Percentiles rank a stretch among this genome's conserved stretches.
These are phyloP conservation scores for Solanum bulbocastanum DNA, from an alignment of 257 asterid species.

Conservation along the genomic window DNA sequence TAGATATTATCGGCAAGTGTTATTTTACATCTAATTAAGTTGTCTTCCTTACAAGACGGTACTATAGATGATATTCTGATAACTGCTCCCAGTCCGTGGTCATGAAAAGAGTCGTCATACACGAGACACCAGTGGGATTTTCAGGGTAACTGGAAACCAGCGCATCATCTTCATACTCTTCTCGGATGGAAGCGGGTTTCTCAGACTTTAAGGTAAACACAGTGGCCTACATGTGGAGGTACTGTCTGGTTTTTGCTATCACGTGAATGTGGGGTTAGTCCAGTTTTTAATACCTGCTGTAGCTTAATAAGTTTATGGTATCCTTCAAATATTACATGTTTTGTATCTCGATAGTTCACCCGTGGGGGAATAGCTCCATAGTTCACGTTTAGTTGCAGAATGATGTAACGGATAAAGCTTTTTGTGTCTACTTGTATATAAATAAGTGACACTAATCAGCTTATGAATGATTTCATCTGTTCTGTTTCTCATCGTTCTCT, in stretches of 20 bases:
- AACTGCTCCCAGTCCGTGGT: neutral
- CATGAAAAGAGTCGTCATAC: neutral
- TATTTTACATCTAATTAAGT: neutral
- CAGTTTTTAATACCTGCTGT: neutral
- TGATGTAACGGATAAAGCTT: neutral
- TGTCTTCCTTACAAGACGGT: neutral
- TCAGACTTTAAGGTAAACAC: neutral
- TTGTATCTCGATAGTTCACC: neutral
- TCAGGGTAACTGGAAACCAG: neutral
- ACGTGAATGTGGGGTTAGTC: neutral
- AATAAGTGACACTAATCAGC: neutral
- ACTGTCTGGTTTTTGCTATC: neutral
- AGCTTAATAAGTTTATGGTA: neutral
- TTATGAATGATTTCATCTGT: neutral
- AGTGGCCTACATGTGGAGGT: neutral
- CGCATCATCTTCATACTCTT: neutral
- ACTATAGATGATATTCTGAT: neutral
- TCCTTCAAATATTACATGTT: neutral
- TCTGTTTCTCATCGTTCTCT: neutral
- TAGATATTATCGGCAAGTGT: neutral
- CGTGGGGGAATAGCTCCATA: neutral
- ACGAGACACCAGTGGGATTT: neutral
- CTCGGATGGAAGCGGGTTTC: neutral
- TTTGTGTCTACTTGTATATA: neutral
- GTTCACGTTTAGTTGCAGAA: neutral